Percentiles rank a stretch among this genome's conserved stretches.
Evolutionary conservation across 805 yeast species (phyloP).

Genomic region (Millerozyma acaciae): DNA sequence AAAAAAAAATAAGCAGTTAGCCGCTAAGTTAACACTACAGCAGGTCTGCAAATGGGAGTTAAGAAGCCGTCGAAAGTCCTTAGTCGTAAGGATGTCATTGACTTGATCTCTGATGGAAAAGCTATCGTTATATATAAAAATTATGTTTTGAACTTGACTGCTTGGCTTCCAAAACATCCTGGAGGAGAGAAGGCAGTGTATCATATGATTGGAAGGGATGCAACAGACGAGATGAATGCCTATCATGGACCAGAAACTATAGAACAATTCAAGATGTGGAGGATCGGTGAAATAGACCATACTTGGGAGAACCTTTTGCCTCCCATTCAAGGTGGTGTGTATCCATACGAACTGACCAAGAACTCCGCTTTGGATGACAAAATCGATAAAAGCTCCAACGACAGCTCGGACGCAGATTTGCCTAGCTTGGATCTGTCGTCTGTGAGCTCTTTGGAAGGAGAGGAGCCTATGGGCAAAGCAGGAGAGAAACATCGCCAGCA

Average conservation of each 20-base stretch:
- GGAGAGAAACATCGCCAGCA: not conserved
- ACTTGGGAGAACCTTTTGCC: constrained; percentile 77
- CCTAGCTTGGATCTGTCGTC: constrained; percentile 1
- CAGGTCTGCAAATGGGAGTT: not conserved
- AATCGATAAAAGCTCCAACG: constrained; percentile 11
- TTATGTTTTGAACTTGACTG: constrained; percentile 58
- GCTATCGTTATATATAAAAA: constrained; percentile 64
- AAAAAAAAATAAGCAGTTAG: not conserved
- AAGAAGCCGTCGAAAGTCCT: constrained; percentile 11
- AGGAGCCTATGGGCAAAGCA: too few species aligned
- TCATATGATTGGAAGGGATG: constrained; percentile 87
- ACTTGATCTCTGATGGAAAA: constrained; percentile 62
- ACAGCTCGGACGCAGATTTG: constrained; percentile 8
- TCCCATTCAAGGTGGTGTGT: constrained; percentile 79
- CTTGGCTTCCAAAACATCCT: constrained; percentile 75
- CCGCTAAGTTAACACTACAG: constrained; percentile 1
- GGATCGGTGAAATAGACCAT: constrained; percentile 59
- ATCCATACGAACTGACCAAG: constrained; percentile 8
- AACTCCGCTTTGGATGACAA: constrained; percentile 8
- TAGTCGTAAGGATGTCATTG: constrained; percentile 41
- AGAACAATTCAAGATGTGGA: constrained; percentile 49
- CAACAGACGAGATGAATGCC: constrained; percentile 86
- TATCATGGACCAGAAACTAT: constrained; percentile 67
- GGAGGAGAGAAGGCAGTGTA: constrained; percentile 84
- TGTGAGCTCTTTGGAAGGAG: constrained; percentile 8